Evolutionary conservation across 2,329 filamentous ascomycete genomes (phyloP).

Genomic region (Penicillium paneum): DNA sequence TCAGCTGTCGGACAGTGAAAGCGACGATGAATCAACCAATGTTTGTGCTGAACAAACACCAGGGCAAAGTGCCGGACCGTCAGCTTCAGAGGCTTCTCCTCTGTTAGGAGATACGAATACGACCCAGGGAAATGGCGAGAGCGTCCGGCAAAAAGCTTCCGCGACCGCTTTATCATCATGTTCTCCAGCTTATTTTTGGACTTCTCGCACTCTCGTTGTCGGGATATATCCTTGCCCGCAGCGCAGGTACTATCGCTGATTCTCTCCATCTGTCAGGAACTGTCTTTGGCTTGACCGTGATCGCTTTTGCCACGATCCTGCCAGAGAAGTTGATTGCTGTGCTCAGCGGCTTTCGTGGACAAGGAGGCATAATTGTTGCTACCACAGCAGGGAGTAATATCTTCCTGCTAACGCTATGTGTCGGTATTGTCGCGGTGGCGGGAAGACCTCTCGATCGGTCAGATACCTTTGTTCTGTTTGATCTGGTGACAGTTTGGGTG

Average conservation of each 20-base stretch:
- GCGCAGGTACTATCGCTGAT: conserved; percentile 42
- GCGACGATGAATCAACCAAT: conserved; percentile 31
- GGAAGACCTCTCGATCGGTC: background rate
- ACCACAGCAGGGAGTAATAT: conserved; percentile 56
- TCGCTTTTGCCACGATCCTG: conserved; percentile 54
- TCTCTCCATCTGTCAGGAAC: conserved; percentile 45
- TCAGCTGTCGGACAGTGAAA: conserved; percentile 44
- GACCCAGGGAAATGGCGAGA: background rate
- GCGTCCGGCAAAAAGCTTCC: background rate
- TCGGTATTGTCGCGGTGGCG: conserved; percentile 32
- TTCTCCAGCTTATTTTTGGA: conserved; percentile 45
- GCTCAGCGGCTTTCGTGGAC: conserved; percentile 47
- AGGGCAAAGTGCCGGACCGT: background rate
- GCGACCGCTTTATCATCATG: conserved; percentile 38
- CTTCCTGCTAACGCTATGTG: conserved; percentile 53
- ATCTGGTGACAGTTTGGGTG: conserved; percentile 23
- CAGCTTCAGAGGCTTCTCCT: conserved; percentile 18
- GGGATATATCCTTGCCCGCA: conserved; percentile 50
- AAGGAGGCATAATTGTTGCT: conserved; percentile 51
- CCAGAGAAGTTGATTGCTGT: conserved; percentile 55
- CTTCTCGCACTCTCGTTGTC: conserved; percentile 46
- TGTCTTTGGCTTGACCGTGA: conserved; percentile 48
- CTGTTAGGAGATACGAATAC: conserved; percentile 12
- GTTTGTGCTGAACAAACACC: conserved; percentile 1
- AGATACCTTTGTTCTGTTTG: conserved; percentile 24